phyloP scores from a whole-genome alignment of 495 filamentous ascomycete species.

The Cetradonia linearis region DNA sequence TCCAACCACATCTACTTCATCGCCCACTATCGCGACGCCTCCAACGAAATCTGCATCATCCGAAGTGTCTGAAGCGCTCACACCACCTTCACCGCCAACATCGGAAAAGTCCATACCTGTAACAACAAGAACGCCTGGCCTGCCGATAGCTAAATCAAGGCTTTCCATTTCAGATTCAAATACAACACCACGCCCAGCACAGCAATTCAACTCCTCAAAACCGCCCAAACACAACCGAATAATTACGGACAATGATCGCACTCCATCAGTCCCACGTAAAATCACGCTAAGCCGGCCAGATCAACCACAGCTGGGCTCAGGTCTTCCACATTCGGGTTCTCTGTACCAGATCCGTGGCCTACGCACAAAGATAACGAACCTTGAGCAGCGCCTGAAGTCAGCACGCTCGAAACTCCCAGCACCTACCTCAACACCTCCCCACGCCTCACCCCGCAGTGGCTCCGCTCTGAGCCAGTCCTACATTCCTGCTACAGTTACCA shows the following conservation, averaged over 20 bases:
- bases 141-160: conserved; percentile 31
- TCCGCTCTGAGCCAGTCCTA: conserved; percentile 42
- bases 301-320: conserved; percentile 27
- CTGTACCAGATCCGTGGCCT: conserved; percentile 85
- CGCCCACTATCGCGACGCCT: conserved; percentile 62
- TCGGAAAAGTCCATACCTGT: conserved; percentile 40
- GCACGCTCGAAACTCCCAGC: conserved; percentile 84
- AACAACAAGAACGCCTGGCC: conserved; percentile 31
- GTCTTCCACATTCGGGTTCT: conserved; percentile 69
- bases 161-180: conserved; percentile 35
- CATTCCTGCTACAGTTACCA: conserved; percentile 66
- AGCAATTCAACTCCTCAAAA: conserved; percentile 24
- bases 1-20: conserved; percentile 57
- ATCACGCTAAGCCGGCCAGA: conserved; percentile 33
- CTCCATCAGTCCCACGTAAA: conserved; percentile 34
- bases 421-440: conserved; percentile 69
- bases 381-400: conserved; percentile 89
- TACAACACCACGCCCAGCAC: conserved; percentile 40
- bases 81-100: conserved; percentile 56
- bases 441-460: conserved; percentile 58
- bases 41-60: conserved; percentile 53
- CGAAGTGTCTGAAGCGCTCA: conserved; percentile 66
- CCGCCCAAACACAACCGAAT: conserved; percentile 41
- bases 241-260: conserved; percentile 36
- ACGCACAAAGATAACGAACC: conserved; percentile 90